A percentile compares a stretch with the other conserved stretches of the same genome.
phyloP scores from a whole-genome alignment of 768 basidiomycete species.

The Lactarius psammicola region DNA sequence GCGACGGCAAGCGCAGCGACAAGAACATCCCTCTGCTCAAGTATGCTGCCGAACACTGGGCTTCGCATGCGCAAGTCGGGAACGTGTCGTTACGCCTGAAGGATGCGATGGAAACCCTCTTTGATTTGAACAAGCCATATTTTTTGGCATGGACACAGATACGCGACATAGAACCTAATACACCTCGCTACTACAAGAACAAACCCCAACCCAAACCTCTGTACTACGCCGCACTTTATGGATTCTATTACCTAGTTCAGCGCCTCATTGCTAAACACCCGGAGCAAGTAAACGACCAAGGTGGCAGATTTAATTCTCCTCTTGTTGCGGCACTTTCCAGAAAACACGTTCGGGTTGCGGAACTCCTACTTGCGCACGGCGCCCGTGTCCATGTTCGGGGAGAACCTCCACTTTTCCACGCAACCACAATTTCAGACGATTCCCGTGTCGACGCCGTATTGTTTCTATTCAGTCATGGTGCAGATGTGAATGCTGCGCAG shows the following conservation, averaged over 20 bases:
- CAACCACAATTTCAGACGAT: background rate
- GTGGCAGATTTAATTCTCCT: background rate
- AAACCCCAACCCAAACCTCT: background rate
- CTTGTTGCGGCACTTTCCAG: background rate
- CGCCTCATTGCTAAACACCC: background rate
- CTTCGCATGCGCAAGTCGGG: no score
- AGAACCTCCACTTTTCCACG: background rate
- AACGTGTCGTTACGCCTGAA: no score
- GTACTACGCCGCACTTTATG: background rate
- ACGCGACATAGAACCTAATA: background rate
- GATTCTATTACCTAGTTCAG: background rate
- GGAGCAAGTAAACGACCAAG: background rate
- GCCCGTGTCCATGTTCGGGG: background rate
- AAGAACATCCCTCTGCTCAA: background rate
- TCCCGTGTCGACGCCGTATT: background rate
- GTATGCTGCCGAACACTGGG: background rate
- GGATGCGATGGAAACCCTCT: background rate
- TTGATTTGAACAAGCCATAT: background rate
- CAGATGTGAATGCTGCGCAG: background rate
- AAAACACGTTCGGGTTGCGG: background rate
- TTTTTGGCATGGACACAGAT: no score
- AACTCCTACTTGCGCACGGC: background rate
- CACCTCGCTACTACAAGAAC: rapidly evolving
- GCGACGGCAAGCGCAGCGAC: background rate
- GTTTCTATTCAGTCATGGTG: background rate